Evolutionary conservation across 2,329 filamentous ascomycete species (phyloP), one percentile per base, ranked within the genome.

Genomic region (Lecanicillium sp.): DNA sequence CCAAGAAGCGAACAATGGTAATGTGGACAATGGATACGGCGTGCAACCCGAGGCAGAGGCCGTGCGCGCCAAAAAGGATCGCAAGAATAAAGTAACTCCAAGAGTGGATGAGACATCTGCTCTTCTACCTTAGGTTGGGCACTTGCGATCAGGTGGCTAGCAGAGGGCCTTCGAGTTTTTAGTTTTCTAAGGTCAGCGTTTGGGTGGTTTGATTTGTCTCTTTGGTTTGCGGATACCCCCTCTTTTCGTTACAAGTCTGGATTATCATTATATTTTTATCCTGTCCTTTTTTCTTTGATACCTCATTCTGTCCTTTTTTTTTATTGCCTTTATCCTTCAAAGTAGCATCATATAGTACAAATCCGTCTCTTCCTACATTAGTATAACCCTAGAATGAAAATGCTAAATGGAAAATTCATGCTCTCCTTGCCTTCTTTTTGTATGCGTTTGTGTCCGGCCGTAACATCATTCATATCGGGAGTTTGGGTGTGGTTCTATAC

Each of bases 401-500:
- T 25, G 22, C 22, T 25, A 25, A 25, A 25, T 25, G 11, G n/a
- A n/a, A n/a, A n/a, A n/a, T n/a, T n/a, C n/a, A n/a, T n/a, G n/a
- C n/a, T n/a, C n/a, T n/a, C n/a, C n/a, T n/a, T n/a, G n/a, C n/a
- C n/a, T 11, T 25, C 22, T 25, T 25, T 25, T 25, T 25, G 6
- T 6, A 11, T 6, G 22, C 11, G 7, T 11, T 25, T 25, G 22
- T 25, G n/a, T 25, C 11, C 22, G 22, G 22, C 22, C 22, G 22
- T 25, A 25, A 25, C 22, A 25, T 25, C 22, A 11, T 25, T 7
- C 11, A 25, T 25, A 11, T 25, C 6, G 22, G 15, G 31, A 17
- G n/a, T 14, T 14, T 33, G 15, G 13, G 7, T 7, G 22, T 11
- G 6, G 22, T 22, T 20, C 65, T 58, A 85, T 29, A 80, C 78